Percentiles rank a stretch among this genome's conserved stretches.
Conservation (phyloP, 2,329 filamentous ascomycete genomes). For the Rhynchosporium graminicola region DNA sequence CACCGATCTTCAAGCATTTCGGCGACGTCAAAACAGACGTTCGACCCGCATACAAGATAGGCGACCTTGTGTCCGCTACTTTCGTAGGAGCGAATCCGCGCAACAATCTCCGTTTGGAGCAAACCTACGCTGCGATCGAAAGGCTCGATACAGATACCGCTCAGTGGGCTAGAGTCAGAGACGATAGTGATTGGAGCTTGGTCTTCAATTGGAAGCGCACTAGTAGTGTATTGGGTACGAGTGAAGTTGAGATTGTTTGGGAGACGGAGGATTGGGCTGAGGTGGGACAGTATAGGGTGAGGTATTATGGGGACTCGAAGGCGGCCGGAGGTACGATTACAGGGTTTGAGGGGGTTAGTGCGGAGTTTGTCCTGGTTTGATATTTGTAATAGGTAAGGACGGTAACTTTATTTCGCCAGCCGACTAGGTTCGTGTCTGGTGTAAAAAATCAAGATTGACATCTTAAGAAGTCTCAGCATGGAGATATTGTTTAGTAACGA, state of each 20-base stretch:
- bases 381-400: too few relatives aligned
- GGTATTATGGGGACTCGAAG: constrained; percentile 86
- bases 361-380: constrained; percentile 47
- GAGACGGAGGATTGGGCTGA: constrained; percentile 64
- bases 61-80: constrained; percentile 62
- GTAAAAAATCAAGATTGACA: too few relatives aligned
- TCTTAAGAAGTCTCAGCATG: too few relatives aligned
- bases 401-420: too few relatives aligned
- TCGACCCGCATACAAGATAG: constrained; percentile 55
- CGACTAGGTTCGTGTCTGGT: too few relatives aligned
- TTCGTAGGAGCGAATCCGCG: constrained; percentile 90
- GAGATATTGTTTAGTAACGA: too few relatives aligned
- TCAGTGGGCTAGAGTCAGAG: constrained; percentile 66
- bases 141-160: constrained; percentile 48
- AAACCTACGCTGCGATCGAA: constrained; percentile 78
- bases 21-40: constrained; percentile 65
- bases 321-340: constrained; percentile 59
- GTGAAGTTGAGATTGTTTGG: constrained; percentile 79
- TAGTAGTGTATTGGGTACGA: constrained; percentile 68
- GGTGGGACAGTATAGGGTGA: constrained; percentile 72
- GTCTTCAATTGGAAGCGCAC: constrained; percentile 79
- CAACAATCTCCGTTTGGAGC: constrained; percentile 79
- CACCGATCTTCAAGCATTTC: constrained; percentile 66
- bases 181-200: constrained; percentile 81
- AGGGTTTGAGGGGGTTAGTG: constrained; percentile 69